phyloP scores from a whole-genome alignment of 768 basidiomycete genomes.

The Hygrophoropsis aurantiaca region DNA sequence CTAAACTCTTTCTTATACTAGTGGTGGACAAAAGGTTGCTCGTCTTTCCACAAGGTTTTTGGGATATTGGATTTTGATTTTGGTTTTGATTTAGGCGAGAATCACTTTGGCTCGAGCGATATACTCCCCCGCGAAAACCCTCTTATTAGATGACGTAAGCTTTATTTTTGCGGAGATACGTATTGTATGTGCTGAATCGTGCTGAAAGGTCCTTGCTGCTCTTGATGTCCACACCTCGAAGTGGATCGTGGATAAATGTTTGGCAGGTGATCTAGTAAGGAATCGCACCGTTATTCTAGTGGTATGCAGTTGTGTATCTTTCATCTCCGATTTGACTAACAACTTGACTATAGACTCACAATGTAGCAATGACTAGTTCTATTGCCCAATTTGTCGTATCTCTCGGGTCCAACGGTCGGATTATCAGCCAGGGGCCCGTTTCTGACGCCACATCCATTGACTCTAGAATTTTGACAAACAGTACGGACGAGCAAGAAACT shows the following conservation, averaged over 20 bases:
- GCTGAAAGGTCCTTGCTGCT: conserved; percentile 50
- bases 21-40: conserved; percentile 59
- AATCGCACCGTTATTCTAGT: conserved; percentile 55
- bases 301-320: conserved; percentile 26
- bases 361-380: conserved; percentile 26
- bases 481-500: conserved; percentile 12
- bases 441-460: conserved; percentile 46
- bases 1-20: conserved; percentile 8
- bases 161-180: background rate
- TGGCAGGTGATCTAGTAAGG: conserved; percentile 34
- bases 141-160: conserved; percentile 70
- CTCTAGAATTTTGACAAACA: conserved; percentile 24
- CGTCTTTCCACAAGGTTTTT: background rate
- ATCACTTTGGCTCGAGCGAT: conserved; percentile 58
- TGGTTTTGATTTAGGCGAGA: conserved; percentile 36
- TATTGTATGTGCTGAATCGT: background rate
- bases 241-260: conserved; percentile 49
- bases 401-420: conserved; percentile 51
- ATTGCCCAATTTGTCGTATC: conserved; percentile 47
- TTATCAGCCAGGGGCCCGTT: conserved; percentile 48
- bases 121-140: conserved; percentile 57
- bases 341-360: conserved; percentile 26
- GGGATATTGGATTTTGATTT: background rate
- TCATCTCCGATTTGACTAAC: background rate
- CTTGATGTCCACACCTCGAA: conserved; percentile 56